These are phyloP conservation scores for Hypomontagnella submonticulosa DNA, from an alignment of 495 filamentous ascomycete genomes.

Conservation along the genomic window DNA sequence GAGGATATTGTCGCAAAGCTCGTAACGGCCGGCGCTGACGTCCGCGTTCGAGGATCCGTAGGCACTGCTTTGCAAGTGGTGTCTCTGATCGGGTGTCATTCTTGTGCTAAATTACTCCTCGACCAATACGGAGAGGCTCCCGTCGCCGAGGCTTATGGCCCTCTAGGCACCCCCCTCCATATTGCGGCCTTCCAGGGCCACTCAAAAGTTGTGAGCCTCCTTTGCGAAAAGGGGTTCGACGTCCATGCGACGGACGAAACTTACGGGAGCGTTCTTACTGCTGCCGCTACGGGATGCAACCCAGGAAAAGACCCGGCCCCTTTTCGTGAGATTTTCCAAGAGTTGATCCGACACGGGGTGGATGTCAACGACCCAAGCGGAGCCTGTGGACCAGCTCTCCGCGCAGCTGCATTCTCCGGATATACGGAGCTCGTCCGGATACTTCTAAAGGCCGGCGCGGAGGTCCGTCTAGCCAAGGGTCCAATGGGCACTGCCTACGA, in stretches of 20 bases:
- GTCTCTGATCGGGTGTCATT: constrained; percentile 7
- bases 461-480: constrained; percentile 3
- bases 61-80: constrained; percentile 11
- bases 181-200: constrained; percentile 21
- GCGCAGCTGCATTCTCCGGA: constrained; percentile 6
- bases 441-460: constrained; percentile 1
- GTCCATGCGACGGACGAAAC: constrained; percentile 1
- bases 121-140: constrained; percentile 1
- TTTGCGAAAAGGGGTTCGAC: constrained; percentile 2
- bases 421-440: constrained; percentile 2
- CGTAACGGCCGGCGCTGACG: constrained; percentile 1
- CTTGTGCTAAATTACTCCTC: constrained; percentile 1
- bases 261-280: constrained; percentile 9
- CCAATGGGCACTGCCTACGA: constrained; percentile 17
- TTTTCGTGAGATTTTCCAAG: constrained; percentile 5
- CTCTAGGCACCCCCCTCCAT: constrained; percentile 25
- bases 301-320: not conserved
- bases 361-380: constrained; percentile 10
- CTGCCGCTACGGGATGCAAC: constrained; percentile 5
- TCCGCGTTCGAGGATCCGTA: not conserved
- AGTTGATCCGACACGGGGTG: not conserved
- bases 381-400: constrained; percentile 6
- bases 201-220: constrained; percentile 13
- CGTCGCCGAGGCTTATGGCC: constrained; percentile 8
- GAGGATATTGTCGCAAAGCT: constrained; percentile 12